Evolutionary conservation across 305 asterid genomes (phyloP).

Genomic region (Fraxinus paxiana): DNA sequence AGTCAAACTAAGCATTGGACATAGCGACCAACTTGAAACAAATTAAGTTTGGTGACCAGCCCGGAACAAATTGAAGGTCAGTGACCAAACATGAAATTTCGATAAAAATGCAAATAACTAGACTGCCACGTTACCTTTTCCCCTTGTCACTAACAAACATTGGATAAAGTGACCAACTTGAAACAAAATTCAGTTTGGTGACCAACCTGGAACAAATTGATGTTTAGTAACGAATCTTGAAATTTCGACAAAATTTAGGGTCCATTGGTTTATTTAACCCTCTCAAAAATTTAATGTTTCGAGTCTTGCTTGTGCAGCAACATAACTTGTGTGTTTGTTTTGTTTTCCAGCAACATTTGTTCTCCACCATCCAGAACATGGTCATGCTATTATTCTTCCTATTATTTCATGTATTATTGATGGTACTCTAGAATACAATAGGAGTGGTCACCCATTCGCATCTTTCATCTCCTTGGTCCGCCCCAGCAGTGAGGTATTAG

Average conservation of each 20-base stretch:
- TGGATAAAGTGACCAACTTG: not conserved
- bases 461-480: conserved; percentile 85
- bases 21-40: not conserved
- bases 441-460: conserved; percentile 73
- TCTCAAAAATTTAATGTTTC: conserved; percentile 1
- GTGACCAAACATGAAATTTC: not conserved
- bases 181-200: not conserved
- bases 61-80: not conserved
- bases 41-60: not conserved
- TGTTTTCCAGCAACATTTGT: conserved; percentile 79
- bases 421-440: conserved; percentile 69
- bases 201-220: not conserved
- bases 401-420: conserved; percentile 89
- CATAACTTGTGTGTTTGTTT: conserved; percentile 24
- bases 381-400: conserved; percentile 91
- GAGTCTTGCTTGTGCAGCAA: conserved; percentile 22
- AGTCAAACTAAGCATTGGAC: not conserved
- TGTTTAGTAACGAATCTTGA: not conserved
- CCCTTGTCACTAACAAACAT: not conserved
- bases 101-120: not conserved
- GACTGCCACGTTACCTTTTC: not conserved
- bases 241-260: not conserved
- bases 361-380: conserved; percentile 99
- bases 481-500: conserved; percentile 69
- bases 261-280: not conserved